Conservation (phyloP, 371 early-diverging fungal species). For the Saksenaea oblongispora region DNA sequence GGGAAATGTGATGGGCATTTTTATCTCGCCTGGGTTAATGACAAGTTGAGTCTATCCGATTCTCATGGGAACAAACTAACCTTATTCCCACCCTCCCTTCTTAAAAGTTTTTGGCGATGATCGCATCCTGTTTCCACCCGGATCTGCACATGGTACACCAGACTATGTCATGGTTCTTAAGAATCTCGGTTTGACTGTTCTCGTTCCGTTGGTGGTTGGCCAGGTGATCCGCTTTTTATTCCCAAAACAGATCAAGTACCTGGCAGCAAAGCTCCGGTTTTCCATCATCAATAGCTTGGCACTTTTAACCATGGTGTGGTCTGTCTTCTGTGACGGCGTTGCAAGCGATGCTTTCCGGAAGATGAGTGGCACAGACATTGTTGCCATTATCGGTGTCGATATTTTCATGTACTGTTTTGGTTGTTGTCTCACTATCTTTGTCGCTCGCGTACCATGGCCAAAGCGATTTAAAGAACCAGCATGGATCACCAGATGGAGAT, state of each 20-base stretch:
- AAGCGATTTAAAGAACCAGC: conserved; percentile 13
- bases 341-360: conserved; percentile 52
- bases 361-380: conserved; percentile 55
- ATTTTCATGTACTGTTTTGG: conserved; percentile 51
- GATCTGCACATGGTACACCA: conserved; percentile 45
- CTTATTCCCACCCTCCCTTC: neutral
- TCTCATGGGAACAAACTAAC: neutral
- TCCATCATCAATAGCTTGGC: conserved; percentile 60
- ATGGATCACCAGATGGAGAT: conserved; percentile 38
- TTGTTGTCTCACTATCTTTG: conserved; percentile 36
- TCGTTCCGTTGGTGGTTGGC: conserved; percentile 66
- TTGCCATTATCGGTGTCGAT: conserved; percentile 60
- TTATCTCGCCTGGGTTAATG: conserved; percentile 70
- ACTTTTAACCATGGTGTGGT: conserved; percentile 70
- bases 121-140: conserved; percentile 35
- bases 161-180: conserved; percentile 57
- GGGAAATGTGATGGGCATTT: conserved; percentile 70
- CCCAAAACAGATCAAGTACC: conserved; percentile 47
- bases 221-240: conserved; percentile 65
- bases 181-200: conserved; percentile 62
- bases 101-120: conserved; percentile 39
- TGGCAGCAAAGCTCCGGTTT: conserved; percentile 54
- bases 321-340: conserved; percentile 76
- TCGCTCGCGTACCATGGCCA: conserved; percentile 49
- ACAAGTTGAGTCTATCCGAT: conserved; percentile 23